phyloP scores from a whole-genome alignment of 352 stramenopile species.

The Phytophthora brassicae region DNA sequence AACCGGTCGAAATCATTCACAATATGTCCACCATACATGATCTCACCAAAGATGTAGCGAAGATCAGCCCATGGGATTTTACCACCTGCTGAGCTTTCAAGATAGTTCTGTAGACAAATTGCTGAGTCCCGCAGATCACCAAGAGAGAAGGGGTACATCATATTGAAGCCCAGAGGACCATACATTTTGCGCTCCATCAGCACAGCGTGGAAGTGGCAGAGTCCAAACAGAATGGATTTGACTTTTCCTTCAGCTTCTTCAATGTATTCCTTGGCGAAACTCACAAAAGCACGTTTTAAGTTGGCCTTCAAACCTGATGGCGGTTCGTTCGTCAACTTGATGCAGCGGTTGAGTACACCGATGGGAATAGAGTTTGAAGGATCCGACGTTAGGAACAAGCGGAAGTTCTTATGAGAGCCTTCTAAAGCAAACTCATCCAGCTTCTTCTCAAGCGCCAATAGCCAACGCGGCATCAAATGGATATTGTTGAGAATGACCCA shows the following conservation, averaged over 20 bases:
- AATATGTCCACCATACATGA: slow-evolving; percentile 97
- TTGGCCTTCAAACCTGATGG: slow-evolving; percentile 95
- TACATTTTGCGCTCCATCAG: slow-evolving; percentile 98
- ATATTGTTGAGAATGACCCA: slow-evolving; percentile 99
- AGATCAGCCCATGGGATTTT: slow-evolving; percentile 98
- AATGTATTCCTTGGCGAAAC: slow-evolving; percentile 95
- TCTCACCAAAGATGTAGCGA: slow-evolving; percentile 96
- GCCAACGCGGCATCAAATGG: slow-evolving; percentile 96
- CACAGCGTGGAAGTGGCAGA: slow-evolving; percentile 97
- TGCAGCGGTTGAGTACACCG: slow-evolving; percentile 94
- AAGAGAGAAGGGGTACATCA: slow-evolving; percentile 98
- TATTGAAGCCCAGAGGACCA: slow-evolving; percentile 97
- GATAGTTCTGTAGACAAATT: slow-evolving; percentile 96
- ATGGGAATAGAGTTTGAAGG: slow-evolving; percentile 94
- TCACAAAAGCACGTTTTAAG: slow-evolving; percentile 96
- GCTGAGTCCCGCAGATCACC: slow-evolving; percentile 95
- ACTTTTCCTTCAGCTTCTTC: slow-evolving; percentile 95
- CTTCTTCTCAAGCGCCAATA: slow-evolving; percentile 96
- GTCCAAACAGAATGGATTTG: slow-evolving; percentile 96
- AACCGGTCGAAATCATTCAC: slow-evolving; percentile 96
- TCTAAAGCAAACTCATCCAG: slow-evolving; percentile 95
- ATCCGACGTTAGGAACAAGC: slow-evolving; percentile 94
- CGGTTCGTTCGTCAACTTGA: slow-evolving; percentile 97
- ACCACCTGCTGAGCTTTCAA: slow-evolving; percentile 92
- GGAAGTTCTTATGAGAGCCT: slow-evolving; percentile 94